Evolutionary conservation across 176 grass and related monocot species (phyloP).

Genomic region (Juncus effusus): DNA sequence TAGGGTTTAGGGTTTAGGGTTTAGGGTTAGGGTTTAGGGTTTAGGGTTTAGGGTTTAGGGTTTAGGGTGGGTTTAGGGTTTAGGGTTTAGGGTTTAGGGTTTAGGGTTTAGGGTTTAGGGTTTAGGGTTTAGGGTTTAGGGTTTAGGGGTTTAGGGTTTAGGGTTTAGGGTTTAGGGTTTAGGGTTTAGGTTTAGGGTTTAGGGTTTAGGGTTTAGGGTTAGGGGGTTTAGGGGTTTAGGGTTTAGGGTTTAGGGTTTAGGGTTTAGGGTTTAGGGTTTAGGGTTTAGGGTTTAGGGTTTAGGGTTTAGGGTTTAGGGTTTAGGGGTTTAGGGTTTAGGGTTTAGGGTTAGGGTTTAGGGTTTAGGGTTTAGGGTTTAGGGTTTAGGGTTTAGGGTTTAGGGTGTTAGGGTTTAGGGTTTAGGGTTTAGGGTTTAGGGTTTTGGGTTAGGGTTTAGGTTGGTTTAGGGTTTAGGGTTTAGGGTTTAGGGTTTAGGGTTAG

Average conservation of each 20-base stretch:
- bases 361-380: slow-evolving; percentile 22
- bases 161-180: slow-evolving; percentile 21
- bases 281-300: slow-evolving; percentile 7
- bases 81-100: slow-evolving; percentile 15
- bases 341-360: slow-evolving; percentile 15
- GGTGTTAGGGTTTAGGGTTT: too few relatives aligned
- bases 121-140: slow-evolving; percentile 22
- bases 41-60: slow-evolving; percentile 15
- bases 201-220: slow-evolving; percentile 20
- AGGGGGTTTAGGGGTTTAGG: too few relatives aligned
- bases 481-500: slow-evolving; percentile 22
- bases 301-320: neutral
- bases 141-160: too few relatives aligned
- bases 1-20: slow-evolving; percentile 12
- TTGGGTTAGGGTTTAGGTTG: too few relatives aligned
- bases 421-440: too few relatives aligned
- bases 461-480: too few relatives aligned
- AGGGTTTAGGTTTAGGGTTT: slow-evolving; percentile 21
- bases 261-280: slow-evolving; percentile 15
- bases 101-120: slow-evolving; percentile 17
- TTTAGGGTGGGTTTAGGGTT: slow-evolving; percentile 20
- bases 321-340: too few relatives aligned
- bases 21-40: slow-evolving; percentile 18
- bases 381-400: slow-evolving; percentile 22
- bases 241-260: slow-evolving; percentile 20